A percentile compares a stretch with the other conserved stretches of the same genome.
phyloP scores from a whole-genome alignment of 192 early-diverging fungal genomes.

The Linderina pennispora region DNA sequence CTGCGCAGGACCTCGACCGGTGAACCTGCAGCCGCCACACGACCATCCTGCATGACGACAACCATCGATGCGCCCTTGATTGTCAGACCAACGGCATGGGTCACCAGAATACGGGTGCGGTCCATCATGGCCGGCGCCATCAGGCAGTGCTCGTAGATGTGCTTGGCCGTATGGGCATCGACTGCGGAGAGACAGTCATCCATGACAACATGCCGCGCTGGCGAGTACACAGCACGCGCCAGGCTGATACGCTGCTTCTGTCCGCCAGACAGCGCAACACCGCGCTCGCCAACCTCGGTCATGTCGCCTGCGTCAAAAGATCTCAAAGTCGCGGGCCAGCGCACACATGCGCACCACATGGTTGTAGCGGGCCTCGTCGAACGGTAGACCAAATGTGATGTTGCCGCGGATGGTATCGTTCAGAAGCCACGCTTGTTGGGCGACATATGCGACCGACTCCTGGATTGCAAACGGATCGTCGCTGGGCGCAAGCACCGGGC shows the following conservation, averaged over 20 bases:
- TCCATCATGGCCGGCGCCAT: slow-evolving; percentile 57
- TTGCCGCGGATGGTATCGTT: slow-evolving; percentile 70
- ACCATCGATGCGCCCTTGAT: slow-evolving; percentile 39
- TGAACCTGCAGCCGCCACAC: slow-evolving; percentile 19
- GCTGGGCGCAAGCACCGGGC: slow-evolving; percentile 50
- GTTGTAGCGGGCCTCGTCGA: slow-evolving; percentile 65
- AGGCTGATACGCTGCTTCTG: slow-evolving; percentile 80
- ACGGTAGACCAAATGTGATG: slow-evolving; percentile 76
- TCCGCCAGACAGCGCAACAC: slow-evolving; percentile 72
- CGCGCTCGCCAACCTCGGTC: slow-evolving; percentile 87
- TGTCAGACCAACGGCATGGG: slow-evolving; percentile 68
- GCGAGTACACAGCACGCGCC: slow-evolving; percentile 79
- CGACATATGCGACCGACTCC: slow-evolving; percentile 60
- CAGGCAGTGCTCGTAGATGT: slow-evolving; percentile 72
- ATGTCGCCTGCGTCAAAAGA: slow-evolving; percentile 73
- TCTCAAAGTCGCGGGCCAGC: slow-evolving; percentile 72
- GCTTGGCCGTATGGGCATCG: slow-evolving; percentile 89
- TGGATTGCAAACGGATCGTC: slow-evolving; percentile 16
- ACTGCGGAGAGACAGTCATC: slow-evolving; percentile 92
- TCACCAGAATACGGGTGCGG: slow-evolving; percentile 82
- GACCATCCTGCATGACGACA: slow-evolving; percentile 58
- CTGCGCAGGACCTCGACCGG: slow-evolving; percentile 18
- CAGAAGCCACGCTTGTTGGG: slow-evolving; percentile 72
- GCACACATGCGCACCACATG: slow-evolving; percentile 76
- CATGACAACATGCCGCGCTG: slow-evolving; percentile 57